Evolutionary conservation across 352 stramenopile genomes (phyloP).

Genomic region (Peronospora belbahrii): DNA sequence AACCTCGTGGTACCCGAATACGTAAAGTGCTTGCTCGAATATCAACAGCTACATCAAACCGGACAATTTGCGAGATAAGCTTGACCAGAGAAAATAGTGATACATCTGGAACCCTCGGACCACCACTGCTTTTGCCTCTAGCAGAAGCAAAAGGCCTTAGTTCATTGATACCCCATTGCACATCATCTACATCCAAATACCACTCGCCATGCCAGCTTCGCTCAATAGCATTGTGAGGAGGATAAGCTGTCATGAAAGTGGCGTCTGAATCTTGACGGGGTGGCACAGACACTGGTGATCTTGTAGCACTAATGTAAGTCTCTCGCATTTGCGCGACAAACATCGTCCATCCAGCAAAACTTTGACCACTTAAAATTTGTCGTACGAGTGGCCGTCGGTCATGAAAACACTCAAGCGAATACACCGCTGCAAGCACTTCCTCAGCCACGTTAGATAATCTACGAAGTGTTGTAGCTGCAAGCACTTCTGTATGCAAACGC

Average conservation of each 20-base stretch:
- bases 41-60: conserved; percentile 34
- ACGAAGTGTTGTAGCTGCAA: conserved; percentile 28
- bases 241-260: conserved; percentile 3
- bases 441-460: conserved; percentile 44
- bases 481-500: conserved; percentile 39
- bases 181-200: conserved; percentile 41
- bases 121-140: conserved; percentile 1
- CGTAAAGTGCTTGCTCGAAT: conserved; percentile 32
- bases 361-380: conserved; percentile 40
- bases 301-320: conserved; percentile 32
- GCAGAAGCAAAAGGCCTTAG: background rate
- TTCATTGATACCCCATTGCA: conserved; percentile 26
- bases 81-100: conserved; percentile 42
- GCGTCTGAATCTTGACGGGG: background rate
- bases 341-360: conserved; percentile 41
- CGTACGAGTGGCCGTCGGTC: conserved; percentile 37
- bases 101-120: conserved; percentile 7
- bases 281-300: background rate
- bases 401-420: conserved; percentile 43
- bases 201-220: conserved; percentile 44
- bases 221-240: conserved; percentile 30
- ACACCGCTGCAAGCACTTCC: conserved; percentile 56
- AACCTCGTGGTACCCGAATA: conserved; percentile 22
- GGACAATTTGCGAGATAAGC: conserved; percentile 39
- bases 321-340: conserved; percentile 67